Conservation (phyloP, 2,329 filamentous ascomycete species). For the Colletotrichum spaethianum region DNA sequence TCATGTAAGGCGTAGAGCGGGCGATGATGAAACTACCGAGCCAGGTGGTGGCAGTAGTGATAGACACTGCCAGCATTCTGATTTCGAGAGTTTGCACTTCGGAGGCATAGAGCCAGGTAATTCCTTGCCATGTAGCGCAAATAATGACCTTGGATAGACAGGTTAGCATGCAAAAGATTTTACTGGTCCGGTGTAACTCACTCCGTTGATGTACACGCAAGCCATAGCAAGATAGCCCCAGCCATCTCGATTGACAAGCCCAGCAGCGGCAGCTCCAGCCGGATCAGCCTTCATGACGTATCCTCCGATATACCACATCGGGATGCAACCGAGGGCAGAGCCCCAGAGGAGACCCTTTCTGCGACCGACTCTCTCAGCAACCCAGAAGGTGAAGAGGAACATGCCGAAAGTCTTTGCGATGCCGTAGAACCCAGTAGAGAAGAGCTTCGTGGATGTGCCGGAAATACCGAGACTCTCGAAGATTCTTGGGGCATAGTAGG, state of each 20-base stretch:
- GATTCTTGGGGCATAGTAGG: slow-evolving; percentile 65
- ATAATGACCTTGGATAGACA: slow-evolving; percentile 45
- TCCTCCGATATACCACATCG: slow-evolving; percentile 57
- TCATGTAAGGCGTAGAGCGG: slow-evolving; percentile 58
- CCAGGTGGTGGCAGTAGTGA: slow-evolving; percentile 55
- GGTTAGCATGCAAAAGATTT: rapidly evolving
- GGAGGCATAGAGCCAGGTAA: slow-evolving; percentile 60
- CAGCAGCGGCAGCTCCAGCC: slow-evolving; percentile 57
- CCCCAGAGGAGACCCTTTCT: slow-evolving; percentile 63
- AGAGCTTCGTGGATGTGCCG: slow-evolving; percentile 51
- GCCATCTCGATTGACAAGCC: slow-evolving; percentile 58
- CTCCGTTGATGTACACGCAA: slow-evolving; percentile 59
- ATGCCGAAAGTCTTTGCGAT: slow-evolving; percentile 55
- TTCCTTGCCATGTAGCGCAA: slow-evolving; percentile 58
- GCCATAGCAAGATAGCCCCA: slow-evolving; percentile 63
- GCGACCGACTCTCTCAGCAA: slow-evolving; percentile 63
- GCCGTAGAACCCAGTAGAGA: slow-evolving; percentile 59
- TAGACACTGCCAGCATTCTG: slow-evolving; percentile 52
- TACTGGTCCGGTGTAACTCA: not conserved
- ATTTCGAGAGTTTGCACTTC: slow-evolving; percentile 62
- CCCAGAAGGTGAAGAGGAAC: slow-evolving; percentile 57
- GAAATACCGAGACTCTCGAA: slow-evolving; percentile 55
- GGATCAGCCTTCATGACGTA: slow-evolving; percentile 53
- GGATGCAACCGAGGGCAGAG: slow-evolving; percentile 55
- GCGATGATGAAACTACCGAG: slow-evolving; percentile 58